phyloP scores from a whole-genome alignment of 352 stramenopile species.

The Peronospora destructor region DNA sequence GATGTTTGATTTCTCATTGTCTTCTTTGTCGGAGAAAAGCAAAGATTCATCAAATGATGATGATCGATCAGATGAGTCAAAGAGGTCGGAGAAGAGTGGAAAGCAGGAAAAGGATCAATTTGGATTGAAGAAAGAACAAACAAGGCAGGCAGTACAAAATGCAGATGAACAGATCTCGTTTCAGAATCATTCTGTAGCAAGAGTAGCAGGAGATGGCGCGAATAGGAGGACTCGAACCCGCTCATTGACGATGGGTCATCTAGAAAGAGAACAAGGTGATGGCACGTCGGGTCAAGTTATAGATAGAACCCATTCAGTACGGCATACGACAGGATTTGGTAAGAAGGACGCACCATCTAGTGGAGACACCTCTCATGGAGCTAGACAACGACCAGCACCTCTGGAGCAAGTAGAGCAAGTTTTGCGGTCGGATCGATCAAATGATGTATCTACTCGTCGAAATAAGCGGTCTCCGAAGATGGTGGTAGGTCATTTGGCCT shows the following conservation, averaged over 20 bases:
- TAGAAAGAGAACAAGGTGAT: conserved; percentile 6
- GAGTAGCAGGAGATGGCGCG: conserved; percentile 1
- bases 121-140: not conserved
- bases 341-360: conserved; percentile 3
- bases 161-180: not conserved
- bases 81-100: conserved; percentile 5
- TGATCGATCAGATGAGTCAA: not conserved
- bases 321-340: not conserved
- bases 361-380: conserved; percentile 1
- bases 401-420: conserved; percentile 9
- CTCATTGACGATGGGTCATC: conserved; percentile 6
- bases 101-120: not conserved
- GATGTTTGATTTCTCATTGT: not conserved
- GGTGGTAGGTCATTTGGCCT: conserved; percentile 26
- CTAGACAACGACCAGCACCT: conserved; percentile 5
- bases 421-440: conserved; percentile 7
- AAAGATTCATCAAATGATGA: conserved; percentile 11
- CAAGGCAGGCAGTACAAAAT: conserved; percentile 3
- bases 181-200: not conserved
- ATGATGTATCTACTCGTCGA: conserved; percentile 8
- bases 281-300: conserved; percentile 1
- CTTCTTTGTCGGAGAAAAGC: conserved; percentile 6
- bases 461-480: conserved; percentile 24
- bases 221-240: conserved; percentile 3
- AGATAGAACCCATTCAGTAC: not conserved